Evolutionary conservation across 352 stramenopile genomes (phyloP).

Genomic region (Peronospora destructor): DNA sequence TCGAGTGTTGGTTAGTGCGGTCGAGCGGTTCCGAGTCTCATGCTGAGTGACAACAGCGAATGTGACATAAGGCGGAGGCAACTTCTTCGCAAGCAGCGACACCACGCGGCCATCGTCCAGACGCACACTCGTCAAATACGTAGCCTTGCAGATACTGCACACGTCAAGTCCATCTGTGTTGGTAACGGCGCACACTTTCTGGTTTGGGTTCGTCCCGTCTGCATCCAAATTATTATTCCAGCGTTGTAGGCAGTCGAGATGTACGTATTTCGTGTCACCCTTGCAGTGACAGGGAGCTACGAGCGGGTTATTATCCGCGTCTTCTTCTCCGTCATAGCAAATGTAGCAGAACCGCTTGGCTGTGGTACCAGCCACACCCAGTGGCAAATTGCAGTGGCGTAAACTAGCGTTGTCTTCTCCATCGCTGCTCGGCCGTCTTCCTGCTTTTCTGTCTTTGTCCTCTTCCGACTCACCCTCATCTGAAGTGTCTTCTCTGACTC

Average conservation of each 20-base stretch:
- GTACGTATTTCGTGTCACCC: slow-evolving; percentile 89
- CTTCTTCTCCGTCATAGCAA: slow-evolving; percentile 88
- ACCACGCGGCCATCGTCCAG: slow-evolving; percentile 82
- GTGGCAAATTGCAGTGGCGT: slow-evolving; percentile 20
- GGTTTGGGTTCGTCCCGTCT: slow-evolving; percentile 69
- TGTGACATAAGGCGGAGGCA: slow-evolving; percentile 85
- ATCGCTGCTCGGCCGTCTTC: slow-evolving; percentile 12
- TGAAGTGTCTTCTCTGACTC: slow-evolving; percentile 50
- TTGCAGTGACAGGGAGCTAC: slow-evolving; percentile 89
- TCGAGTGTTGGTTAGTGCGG: slow-evolving; percentile 85
- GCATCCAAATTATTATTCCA: slow-evolving; percentile 88
- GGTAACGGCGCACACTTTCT: slow-evolving; percentile 85
- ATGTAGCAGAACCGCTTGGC: slow-evolving; percentile 88
- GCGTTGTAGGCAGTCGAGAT: slow-evolving; percentile 88
- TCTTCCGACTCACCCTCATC: slow-evolving; percentile 78
- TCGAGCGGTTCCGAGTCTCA: slow-evolving; percentile 75
- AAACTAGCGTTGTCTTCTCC: slow-evolving; percentile 11
- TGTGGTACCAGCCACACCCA: slow-evolving; percentile 37
- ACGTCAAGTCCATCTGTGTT: slow-evolving; percentile 85
- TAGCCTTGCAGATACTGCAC: slow-evolving; percentile 89
- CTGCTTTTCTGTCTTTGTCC: slow-evolving; percentile 51
- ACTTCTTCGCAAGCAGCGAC: slow-evolving; percentile 81
- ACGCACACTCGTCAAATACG: slow-evolving; percentile 85
- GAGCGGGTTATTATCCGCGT: slow-evolving; percentile 78
- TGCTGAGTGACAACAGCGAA: slow-evolving; percentile 89